Percentiles rank a stretch among this genome's conserved stretches.
These are phyloP conservation scores for Mucor mucedo DNA, from an alignment of 371 early-diverging fungal genomes.

Conservation along the genomic window DNA sequence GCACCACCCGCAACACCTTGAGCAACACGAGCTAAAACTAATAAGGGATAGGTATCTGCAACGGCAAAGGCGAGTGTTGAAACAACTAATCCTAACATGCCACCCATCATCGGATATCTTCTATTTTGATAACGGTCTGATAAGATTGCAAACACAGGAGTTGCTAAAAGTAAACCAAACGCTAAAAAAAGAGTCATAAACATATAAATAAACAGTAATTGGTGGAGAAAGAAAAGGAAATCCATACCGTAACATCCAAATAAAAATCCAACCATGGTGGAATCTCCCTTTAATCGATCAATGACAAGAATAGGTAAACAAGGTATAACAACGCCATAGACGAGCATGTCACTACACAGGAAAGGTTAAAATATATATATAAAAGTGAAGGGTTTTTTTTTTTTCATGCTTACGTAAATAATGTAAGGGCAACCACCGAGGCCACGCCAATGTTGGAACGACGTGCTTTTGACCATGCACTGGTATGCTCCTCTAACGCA, in stretches of 20 bases:
- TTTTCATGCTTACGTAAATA: slow-evolving; percentile 53
- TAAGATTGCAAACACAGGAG: slow-evolving; percentile 79
- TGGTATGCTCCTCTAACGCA: slow-evolving; percentile 2
- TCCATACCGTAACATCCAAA: slow-evolving; percentile 78
- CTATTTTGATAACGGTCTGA: slow-evolving; percentile 78
- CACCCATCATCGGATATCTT: slow-evolving; percentile 78
- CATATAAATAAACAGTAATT: background rate
- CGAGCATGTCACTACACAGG: slow-evolving; percentile 65
- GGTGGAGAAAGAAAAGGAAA: too few species aligned
- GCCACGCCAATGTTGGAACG: slow-evolving; percentile 55
- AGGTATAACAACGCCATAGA: slow-evolving; percentile 86
- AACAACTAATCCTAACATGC: slow-evolving; percentile 68
- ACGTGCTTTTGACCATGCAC: slow-evolving; percentile 47
- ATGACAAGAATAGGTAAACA: slow-evolving; percentile 79
- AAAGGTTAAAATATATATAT: too few species aligned
- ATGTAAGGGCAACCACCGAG: slow-evolving; percentile 60
- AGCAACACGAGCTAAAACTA: slow-evolving; percentile 75
- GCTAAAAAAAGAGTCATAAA: slow-evolving; percentile 30
- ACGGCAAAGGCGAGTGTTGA: slow-evolving; percentile 75
- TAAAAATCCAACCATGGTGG: slow-evolving; percentile 75
- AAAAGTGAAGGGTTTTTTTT: too few species aligned
- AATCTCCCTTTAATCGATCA: slow-evolving; percentile 65
- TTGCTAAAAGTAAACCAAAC: slow-evolving; percentile 76
- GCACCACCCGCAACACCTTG: slow-evolving; percentile 84
- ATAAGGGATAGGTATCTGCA: slow-evolving; percentile 67